Base-by-base conservation (phyloP, 306 rosid genomes). In the Alnus rubra region DNA sequence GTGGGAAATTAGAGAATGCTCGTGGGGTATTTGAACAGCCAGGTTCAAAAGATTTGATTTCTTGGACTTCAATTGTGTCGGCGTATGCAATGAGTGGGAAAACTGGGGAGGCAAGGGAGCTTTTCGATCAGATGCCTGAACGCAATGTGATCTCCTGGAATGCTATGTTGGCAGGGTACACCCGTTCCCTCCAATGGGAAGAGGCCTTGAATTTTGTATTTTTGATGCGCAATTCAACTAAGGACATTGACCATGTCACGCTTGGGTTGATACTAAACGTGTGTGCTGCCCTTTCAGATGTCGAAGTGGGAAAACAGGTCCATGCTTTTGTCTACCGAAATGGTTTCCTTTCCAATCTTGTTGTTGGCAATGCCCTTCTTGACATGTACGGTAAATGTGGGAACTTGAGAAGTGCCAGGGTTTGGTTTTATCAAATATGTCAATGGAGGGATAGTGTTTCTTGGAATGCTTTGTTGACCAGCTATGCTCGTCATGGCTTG, bases 381-480 rank as follows among this genome's bases (percentile, higher is more conserved):
- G 87, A 93, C 88, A 91, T 91, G 96, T 91, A 93, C 64, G 91
- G 94, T 69, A 86, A 91, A 80, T 93, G 96, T 75, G 92, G 94
- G 79, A 87, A 87, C 90, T 81, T 93, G 78, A 91, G 73, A 76
- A 83, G 88, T 30, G 85, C 88, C 33, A 68, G 83, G 75, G 81
- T 82, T 50, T 89, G 88, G 97, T 89, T 89, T 74, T 68, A 86
- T 79, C 88, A 88, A 68, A 89, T 89, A 83, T 85, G 90, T 77
- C 79, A 74, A 76, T 80, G 86, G 88, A 88, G 88, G 78, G 91
- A 91, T 86, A 71, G 2, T 67, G 85, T 92, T 74, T 92, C 97
- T 73, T 92, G 91, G 91, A 89, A 92, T 82, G 88, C 88, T 80
- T 73, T 92, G 55, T 85, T 89, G 84, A 79, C 89, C 50, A 85